Evolutionary conservation across 441 rosid genomes (phyloP).

Genomic region (Erodium moschatum): DNA sequence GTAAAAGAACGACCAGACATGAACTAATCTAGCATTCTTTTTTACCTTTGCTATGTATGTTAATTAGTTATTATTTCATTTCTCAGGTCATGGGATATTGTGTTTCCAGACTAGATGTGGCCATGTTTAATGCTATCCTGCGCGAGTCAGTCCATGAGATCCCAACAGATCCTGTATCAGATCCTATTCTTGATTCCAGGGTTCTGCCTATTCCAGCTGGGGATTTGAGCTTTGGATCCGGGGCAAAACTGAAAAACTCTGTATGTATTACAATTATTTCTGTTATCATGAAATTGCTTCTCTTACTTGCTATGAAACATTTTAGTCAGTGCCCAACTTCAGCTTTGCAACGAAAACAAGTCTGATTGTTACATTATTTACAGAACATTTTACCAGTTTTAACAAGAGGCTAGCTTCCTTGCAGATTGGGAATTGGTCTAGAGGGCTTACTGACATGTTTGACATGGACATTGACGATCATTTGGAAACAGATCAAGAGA

Average conservation of each 20-base stretch:
- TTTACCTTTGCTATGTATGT: not conserved
- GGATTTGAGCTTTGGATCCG: constrained; percentile 82
- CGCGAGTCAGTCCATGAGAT: constrained; percentile 83
- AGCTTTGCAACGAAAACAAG: not conserved
- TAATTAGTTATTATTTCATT: constrained; percentile 12
- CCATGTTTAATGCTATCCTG: constrained; percentile 95
- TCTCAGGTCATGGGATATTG: constrained; percentile 87
- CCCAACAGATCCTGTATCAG: constrained; percentile 95
- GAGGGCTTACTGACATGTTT: constrained; percentile 85
- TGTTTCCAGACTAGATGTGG: constrained; percentile 85
- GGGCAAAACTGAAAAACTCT: constrained; percentile 81
- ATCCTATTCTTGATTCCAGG: constrained; percentile 69
- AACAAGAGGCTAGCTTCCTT: not conserved
- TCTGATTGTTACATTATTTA: too few species aligned
- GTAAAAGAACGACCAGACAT: not conserved
- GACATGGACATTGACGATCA: constrained; percentile 62
- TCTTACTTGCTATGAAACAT: not conserved
- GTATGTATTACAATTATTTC: constrained; percentile 36
- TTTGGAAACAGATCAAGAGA: constrained; percentile 30
- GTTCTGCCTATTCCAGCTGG: constrained; percentile 87
- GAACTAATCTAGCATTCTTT: not conserved
- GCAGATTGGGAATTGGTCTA: constrained; percentile 96
- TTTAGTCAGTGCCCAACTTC: not conserved
- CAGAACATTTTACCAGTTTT: not conserved
- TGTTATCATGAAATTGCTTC: not conserved